Evolutionary conservation across 1,139 yeast genomes (phyloP).

Genomic region (Citeromyces siamensis): DNA sequence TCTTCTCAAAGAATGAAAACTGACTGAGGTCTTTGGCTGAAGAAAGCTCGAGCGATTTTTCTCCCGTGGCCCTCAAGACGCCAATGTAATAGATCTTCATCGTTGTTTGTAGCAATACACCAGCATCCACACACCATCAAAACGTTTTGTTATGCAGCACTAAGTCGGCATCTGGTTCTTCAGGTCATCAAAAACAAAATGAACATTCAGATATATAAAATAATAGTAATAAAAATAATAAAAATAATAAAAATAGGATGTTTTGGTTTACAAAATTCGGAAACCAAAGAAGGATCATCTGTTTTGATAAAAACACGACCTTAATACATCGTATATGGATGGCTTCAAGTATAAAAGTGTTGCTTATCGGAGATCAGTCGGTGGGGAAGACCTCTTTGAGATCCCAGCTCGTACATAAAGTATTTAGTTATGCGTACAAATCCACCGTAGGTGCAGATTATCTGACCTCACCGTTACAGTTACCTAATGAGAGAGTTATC

Average conservation of each 20-base stretch:
- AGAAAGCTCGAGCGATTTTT: constrained; percentile 64
- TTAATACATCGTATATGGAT: not conserved
- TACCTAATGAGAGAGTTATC: constrained; percentile 18
- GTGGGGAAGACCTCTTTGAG: constrained; percentile 54
- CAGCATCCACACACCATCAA: constrained; percentile 1
- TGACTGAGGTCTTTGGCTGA: constrained; percentile 74
- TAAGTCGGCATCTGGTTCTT: too few relatives aligned
- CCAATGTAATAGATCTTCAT: constrained; percentile 94
- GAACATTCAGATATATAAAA: too few relatives aligned
- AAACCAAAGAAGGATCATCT: too few relatives aligned
- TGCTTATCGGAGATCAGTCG: constrained; percentile 46
- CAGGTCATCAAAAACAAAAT: too few relatives aligned
- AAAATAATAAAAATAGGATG: too few relatives aligned
- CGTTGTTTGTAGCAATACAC: too few relatives aligned
- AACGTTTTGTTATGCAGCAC: too few relatives aligned
- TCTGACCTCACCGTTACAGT: constrained; percentile 29
- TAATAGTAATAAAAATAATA: too few relatives aligned
- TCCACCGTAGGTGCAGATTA: constrained; percentile 57
- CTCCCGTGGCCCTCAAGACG: constrained; percentile 51
- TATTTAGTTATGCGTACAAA: constrained; percentile 44
- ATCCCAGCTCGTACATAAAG: constrained; percentile 44
- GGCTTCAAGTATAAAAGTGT: constrained; percentile 29
- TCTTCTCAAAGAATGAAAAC: constrained; percentile 80
- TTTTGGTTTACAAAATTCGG: too few relatives aligned
- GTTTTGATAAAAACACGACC: too few relatives aligned